Percentiles rank a stretch among this genome's conserved stretches.
phyloP scores from a whole-genome alignment of 2,329 filamentous ascomycete species.

The Colletotrichum sojae region DNA sequence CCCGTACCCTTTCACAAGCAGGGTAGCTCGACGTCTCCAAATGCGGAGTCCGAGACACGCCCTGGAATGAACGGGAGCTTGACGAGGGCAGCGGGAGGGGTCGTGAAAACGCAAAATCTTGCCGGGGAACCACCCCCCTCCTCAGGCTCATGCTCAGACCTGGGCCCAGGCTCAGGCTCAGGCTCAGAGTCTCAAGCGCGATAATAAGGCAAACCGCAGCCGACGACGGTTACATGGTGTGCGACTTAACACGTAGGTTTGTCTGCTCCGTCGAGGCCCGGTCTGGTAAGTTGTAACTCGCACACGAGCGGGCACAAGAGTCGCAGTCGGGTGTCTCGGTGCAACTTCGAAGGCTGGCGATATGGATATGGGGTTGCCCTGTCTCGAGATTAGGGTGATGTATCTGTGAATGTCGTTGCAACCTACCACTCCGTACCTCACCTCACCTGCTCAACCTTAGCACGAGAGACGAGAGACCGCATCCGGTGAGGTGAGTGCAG shows the following conservation, averaged over 20 bases:
- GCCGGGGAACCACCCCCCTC: neutral
- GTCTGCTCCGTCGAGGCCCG: slow-evolving; percentile 9
- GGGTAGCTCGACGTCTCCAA: slow-evolving; percentile 32
- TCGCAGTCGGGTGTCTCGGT: slow-evolving; percentile 36
- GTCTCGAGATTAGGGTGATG: neutral
- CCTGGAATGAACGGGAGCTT: slow-evolving; percentile 31
- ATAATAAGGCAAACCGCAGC: slow-evolving; percentile 13
- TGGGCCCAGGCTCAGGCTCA: too few relatives aligned
- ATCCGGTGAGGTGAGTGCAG: neutral
- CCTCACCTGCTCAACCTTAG: neutral
- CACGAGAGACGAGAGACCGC: slow-evolving; percentile 2
- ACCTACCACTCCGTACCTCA: neutral
- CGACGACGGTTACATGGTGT: slow-evolving; percentile 31
- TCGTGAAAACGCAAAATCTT: slow-evolving; percentile 26
- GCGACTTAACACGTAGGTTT: slow-evolving; percentile 19
- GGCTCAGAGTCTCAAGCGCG: neutral
- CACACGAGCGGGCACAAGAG: slow-evolving; percentile 20
- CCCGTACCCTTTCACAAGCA: slow-evolving; percentile 20
- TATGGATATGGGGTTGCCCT: neutral
- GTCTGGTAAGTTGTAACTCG: neutral
- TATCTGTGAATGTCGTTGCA: too few relatives aligned
- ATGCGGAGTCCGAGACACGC: slow-evolving; percentile 36
- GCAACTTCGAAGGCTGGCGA: slow-evolving; percentile 22
- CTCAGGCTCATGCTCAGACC: too few relatives aligned
- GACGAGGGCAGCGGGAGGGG: slow-evolving; percentile 21